A percentile compares a stretch with the other conserved stretches of the same genome.
phyloP scores from a whole-genome alignment of 2,329 filamentous ascomycete species.

The Ceratocystis eucalypticola region DNA sequence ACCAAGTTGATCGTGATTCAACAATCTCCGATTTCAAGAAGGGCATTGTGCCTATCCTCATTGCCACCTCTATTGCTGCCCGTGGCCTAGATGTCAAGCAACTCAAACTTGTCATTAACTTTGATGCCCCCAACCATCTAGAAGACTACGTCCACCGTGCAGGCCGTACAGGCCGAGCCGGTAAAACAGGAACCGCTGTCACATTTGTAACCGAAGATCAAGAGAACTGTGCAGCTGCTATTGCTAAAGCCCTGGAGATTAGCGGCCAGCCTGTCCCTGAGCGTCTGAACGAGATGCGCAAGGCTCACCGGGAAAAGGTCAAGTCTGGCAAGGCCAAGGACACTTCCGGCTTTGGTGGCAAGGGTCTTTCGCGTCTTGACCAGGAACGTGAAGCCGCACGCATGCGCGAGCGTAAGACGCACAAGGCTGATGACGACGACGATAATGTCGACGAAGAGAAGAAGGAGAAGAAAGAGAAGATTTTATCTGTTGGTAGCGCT shows the following conservation, averaged over 20 bases:
- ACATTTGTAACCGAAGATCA: constrained; percentile 89
- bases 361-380: constrained; percentile 82
- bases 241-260: constrained; percentile 83
- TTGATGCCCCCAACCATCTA: constrained; percentile 81
- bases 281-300: constrained; percentile 49
- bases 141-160: constrained; percentile 95
- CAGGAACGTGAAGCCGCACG: constrained; percentile 80
- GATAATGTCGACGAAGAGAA: constrained; percentile 74
- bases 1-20: constrained; percentile 84
- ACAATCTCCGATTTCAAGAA: constrained; percentile 90
- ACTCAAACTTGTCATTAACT: constrained; percentile 90
- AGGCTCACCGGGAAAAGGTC: constrained; percentile 74
- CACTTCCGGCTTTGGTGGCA: constrained; percentile 82
- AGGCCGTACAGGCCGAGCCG: constrained; percentile 84
- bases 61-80: constrained; percentile 90
- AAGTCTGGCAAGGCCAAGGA: constrained; percentile 86
- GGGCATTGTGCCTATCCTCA: constrained; percentile 75
- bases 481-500: constrained; percentile 52
- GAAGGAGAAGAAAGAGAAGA: constrained; percentile 56
- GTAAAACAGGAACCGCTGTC: constrained; percentile 86
- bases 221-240: constrained; percentile 77
- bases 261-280: constrained; percentile 76
- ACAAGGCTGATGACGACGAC: constrained; percentile 73
- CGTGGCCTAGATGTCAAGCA: constrained; percentile 93
- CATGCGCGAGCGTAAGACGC: constrained; percentile 72